Conservation (phyloP, 768 basidiomycete species). For the Lentinus tigrinus region DNA sequence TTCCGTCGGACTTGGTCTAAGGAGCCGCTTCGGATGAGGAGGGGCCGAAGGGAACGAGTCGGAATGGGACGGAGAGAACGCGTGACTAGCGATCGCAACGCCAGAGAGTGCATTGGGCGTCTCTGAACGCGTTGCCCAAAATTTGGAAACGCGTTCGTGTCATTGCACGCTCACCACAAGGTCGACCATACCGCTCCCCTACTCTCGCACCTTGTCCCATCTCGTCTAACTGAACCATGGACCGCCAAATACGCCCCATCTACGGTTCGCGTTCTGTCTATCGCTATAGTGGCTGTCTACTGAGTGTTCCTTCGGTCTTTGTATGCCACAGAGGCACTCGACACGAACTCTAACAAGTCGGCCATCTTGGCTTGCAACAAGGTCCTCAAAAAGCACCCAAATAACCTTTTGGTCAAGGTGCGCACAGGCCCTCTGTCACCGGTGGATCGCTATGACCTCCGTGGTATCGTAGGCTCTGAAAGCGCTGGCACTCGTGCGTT, state of each 20-base stretch:
- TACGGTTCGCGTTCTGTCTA: constrained; percentile 54
- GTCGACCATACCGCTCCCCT: background rate
- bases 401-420: constrained; percentile 71
- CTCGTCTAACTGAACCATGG: constrained; percentile 38
- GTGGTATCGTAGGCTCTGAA: constrained; percentile 62
- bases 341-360: constrained; percentile 84
- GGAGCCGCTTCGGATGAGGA: constrained; percentile 5
- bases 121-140: constrained; percentile 19
- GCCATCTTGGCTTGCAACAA: constrained; percentile 86
- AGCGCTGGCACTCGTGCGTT: constrained; percentile 79
- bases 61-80: constrained; percentile 12
- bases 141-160: constrained; percentile 18
- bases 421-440: background rate
- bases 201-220: background rate
- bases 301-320: background rate
- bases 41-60: background rate
- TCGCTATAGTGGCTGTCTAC: constrained; percentile 1
- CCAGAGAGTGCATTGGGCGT: constrained; percentile 11
- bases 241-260: constrained; percentile 83
- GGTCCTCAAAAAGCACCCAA: constrained; percentile 81
- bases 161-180: constrained; percentile 10
- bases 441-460: background rate
- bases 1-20: background rate
- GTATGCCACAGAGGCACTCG: constrained; percentile 65
- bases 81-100: constrained; percentile 7